Percentiles rank a stretch among this genome's conserved stretches.
These are phyloP conservation scores for Didymella arachidicola DNA, from an alignment of 2,329 filamentous ascomycete genomes.

Conservation along the genomic window DNA sequence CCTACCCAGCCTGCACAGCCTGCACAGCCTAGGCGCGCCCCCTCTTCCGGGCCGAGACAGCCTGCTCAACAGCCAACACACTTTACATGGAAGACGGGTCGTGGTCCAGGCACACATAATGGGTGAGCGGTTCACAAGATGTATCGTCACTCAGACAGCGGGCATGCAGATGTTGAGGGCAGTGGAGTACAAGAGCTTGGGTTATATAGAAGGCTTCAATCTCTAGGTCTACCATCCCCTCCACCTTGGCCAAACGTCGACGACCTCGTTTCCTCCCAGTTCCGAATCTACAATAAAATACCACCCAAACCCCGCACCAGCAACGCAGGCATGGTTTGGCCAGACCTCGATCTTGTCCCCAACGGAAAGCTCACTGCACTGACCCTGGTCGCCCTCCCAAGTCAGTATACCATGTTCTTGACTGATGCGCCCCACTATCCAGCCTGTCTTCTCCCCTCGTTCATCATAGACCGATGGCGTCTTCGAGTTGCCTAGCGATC, in stretches of 20 bases:
- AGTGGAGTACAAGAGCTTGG: neutral
- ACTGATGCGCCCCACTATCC: constrained; percentile 75
- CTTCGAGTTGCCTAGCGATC: constrained; percentile 58
- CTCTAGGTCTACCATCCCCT: constrained; percentile 67
- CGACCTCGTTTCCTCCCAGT: constrained; percentile 61
- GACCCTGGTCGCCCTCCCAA: constrained; percentile 59
- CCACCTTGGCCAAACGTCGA: constrained; percentile 78
- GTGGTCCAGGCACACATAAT: constrained; percentile 5
- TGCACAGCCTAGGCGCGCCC: neutral
- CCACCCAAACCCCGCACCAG: constrained; percentile 73
- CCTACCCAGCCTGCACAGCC: constrained; percentile 7
- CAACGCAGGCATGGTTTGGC: constrained; percentile 84
- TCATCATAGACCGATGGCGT: constrained; percentile 38
- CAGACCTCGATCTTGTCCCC: constrained; percentile 75
- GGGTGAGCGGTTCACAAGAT: neutral
- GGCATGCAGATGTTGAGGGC: neutral
- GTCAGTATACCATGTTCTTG: constrained; percentile 80
- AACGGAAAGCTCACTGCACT: constrained; percentile 57
- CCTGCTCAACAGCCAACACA: neutral
- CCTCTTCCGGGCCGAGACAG: neutral
- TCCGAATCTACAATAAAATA: constrained; percentile 77
- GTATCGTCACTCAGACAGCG: no score
- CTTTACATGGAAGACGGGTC: constrained; percentile 8
- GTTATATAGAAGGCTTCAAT: neutral
- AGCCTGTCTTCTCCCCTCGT: constrained; percentile 53